These are phyloP conservation scores for Silybum marianum DNA, from an alignment of 129 eudicot species.

Conservation along the genomic window DNA sequence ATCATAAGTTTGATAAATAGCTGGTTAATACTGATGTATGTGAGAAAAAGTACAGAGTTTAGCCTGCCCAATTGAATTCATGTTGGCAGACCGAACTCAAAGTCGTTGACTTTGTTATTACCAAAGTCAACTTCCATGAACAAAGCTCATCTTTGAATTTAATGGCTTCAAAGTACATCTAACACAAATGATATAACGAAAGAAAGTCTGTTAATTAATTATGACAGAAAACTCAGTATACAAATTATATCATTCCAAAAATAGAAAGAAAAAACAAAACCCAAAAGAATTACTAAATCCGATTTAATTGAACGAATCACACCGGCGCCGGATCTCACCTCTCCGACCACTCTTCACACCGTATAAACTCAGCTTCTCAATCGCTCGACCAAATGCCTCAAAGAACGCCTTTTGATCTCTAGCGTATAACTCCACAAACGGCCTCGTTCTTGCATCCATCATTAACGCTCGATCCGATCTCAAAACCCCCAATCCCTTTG, in stretches of 20 bases:
- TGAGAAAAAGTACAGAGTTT: too few species aligned
- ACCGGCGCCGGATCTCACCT: conserved; percentile 73
- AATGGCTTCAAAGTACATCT: background rate
- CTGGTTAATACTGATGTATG: too few species aligned
- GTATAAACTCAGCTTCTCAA: conserved; percentile 68
- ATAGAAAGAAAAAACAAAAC: background rate
- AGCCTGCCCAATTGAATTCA: background rate
- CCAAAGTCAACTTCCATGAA: conserved; percentile 4
- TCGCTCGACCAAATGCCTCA: conserved; percentile 62
- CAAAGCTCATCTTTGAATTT: background rate
- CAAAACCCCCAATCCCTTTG: conserved; percentile 67
- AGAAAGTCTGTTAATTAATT: background rate
- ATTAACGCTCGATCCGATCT: conserved; percentile 57
- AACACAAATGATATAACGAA: background rate
- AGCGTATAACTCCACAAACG: conserved; percentile 49
- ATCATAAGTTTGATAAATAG: too few species aligned
- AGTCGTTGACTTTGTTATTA: conserved; percentile 1
- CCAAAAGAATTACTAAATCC: background rate
- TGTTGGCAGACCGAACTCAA: background rate
- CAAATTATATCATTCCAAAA: conserved; percentile 22
- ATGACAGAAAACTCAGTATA: conserved; percentile 23
- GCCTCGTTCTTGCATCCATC: conserved; percentile 54
- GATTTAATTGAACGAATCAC: conserved; percentile 56
- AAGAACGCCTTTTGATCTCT: conserved; percentile 56
- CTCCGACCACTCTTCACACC: conserved; percentile 59